Conservation (phyloP, 768 basidiomycete genomes). For the Psilocybe sp. region DNA sequence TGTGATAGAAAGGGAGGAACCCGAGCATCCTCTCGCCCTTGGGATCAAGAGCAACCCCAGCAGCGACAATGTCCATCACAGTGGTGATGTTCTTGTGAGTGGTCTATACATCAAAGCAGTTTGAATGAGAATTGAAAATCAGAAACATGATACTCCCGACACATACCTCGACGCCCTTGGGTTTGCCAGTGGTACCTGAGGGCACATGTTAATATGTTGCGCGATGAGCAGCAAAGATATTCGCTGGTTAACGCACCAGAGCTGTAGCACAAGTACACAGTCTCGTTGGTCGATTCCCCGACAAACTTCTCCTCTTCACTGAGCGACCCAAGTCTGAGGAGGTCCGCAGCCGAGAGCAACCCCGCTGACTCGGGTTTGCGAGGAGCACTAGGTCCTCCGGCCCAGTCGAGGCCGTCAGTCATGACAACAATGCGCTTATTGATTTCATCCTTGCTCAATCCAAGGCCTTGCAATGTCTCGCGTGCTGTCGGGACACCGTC, state of each 20-base stretch:
- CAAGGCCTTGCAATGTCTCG: constrained; percentile 52
- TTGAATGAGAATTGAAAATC: background rate
- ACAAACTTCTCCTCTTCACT: constrained; percentile 53
- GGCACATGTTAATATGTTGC: background rate
- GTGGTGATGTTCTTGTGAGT: constrained; percentile 69
- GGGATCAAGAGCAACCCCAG: constrained; percentile 36
- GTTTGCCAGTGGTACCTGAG: constrained; percentile 70
- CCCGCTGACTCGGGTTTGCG: constrained; percentile 23
- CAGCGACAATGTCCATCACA: constrained; percentile 47
- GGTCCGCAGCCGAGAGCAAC: constrained; percentile 40
- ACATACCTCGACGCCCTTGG: constrained; percentile 62
- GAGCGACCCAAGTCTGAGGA: constrained; percentile 51
- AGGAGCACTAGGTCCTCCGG: constrained; percentile 30
- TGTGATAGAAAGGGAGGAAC: constrained; percentile 58
- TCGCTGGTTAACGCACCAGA: constrained; percentile 20
- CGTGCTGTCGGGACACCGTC: constrained; percentile 51
- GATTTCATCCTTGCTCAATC: constrained; percentile 44
- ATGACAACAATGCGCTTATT: constrained; percentile 56
- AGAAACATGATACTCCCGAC: background rate
- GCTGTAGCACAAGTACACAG: constrained; percentile 63
- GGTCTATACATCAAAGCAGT: constrained; percentile 33
- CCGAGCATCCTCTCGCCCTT: constrained; percentile 55
- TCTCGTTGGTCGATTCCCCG: constrained; percentile 51
- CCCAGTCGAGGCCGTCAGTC: constrained; percentile 46
- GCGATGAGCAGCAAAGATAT: background rate